Evolutionary conservation across 805 yeast species (phyloP).

Genomic region (Sugiyamaella marilandica): DNA sequence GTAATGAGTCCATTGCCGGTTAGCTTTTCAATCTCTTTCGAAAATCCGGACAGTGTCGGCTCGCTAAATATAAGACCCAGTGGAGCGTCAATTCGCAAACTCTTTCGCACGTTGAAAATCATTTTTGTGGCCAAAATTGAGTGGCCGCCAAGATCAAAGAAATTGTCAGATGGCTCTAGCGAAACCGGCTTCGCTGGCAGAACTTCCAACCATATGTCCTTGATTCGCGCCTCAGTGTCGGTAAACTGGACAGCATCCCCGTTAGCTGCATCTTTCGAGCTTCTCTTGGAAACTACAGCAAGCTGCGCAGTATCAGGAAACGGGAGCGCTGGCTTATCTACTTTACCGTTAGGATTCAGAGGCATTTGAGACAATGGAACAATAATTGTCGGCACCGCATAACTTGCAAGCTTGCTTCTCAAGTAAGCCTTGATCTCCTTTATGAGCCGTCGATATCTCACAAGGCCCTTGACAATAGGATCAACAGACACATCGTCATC

Average conservation of each 20-base stretch:
- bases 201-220: slow-evolving; percentile 80
- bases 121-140: slow-evolving; percentile 94
- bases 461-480: slow-evolving; percentile 74
- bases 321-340: slow-evolving; percentile 94
- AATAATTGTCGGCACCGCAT: slow-evolving; percentile 88
- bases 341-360: slow-evolving; percentile 95
- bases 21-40: slow-evolving; percentile 61
- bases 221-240: slow-evolving; percentile 59
- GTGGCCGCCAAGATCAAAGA: slow-evolving; percentile 97
- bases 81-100: slow-evolving; percentile 74
- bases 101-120: slow-evolving; percentile 87
- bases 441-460: slow-evolving; percentile 68
- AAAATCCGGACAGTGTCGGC: slow-evolving; percentile 79
- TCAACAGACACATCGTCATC: slow-evolving; percentile 40
- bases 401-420: slow-evolving; percentile 83
- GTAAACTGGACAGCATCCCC: slow-evolving; percentile 44
- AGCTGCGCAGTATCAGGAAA: slow-evolving; percentile 90
- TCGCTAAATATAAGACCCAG: slow-evolving; percentile 83
- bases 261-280: slow-evolving; percentile 38
- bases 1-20: slow-evolving; percentile 38
- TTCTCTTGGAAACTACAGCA: slow-evolving; percentile 56
- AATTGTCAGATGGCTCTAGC: slow-evolving; percentile 73
- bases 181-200: slow-evolving; percentile 82
- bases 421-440: slow-evolving; percentile 77
- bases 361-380: slow-evolving; percentile 86